Base-by-base conservation (phyloP, 2,329 filamentous ascomycete species). In the Parastagonospora avenae region DNA sequence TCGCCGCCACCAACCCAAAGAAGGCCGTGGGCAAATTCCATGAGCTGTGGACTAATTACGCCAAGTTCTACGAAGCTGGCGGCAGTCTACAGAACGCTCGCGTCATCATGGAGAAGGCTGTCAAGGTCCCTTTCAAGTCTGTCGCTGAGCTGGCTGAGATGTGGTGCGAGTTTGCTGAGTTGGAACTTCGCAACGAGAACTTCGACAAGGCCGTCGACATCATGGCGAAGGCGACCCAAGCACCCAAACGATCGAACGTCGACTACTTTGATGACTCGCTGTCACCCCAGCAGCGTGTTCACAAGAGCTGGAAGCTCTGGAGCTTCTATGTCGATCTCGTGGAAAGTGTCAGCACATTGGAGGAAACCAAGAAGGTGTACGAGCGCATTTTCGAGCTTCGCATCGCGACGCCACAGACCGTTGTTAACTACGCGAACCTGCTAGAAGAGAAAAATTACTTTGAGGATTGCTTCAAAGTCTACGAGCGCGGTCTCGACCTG, bases 241-340 rank as follows among this genome's bases (percentile, higher is more conserved):
- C 94, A n/a, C 92, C 94, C 0, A 97, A 97, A 75, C 82, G 91
- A 59, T 97, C 93, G n/a, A 95, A 87, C 2, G 92, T 99, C n/a
- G 94, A 99, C 77, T 99, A 97, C 72, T 99, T 97, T 68, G 94
- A 99, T 71, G 95, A 99, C 71, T 91, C 85, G 0, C 79, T 99
- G 6, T 92, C 91, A 1, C 93, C 94, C 4, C 94, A 99, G 72
- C 94, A 97, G 77, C 85, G 95, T 56, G 90, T 99, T 2, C 94
- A 99, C 78, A 99, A 99, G 80, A 96, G 91, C 71, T 99, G 94
- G 94, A 99, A 97, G 74, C 78, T 99, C 9, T 99, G 94, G 94
- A 96, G 92, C 75, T 99, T 99, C 79, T 99, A 99, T 66, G 92
- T 99, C 35, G 94, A 99, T 72, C 84, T 99, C 1, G 92, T 99